Evolutionary conservation across 2,329 filamentous ascomycete genomes (phyloP).

Genomic region (Dactylella cylindrospora): DNA sequence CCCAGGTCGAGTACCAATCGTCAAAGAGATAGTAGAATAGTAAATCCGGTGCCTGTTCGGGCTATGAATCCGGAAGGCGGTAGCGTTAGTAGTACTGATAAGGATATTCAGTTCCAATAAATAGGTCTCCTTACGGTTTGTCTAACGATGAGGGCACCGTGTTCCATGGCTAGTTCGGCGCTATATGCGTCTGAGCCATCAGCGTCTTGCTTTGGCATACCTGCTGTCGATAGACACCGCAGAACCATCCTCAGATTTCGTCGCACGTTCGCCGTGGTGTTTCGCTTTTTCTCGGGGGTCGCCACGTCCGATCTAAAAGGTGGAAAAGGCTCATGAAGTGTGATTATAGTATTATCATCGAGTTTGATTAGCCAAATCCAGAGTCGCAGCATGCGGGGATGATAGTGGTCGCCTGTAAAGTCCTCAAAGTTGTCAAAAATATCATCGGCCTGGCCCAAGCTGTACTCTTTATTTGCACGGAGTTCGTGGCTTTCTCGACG

Average conservation of each 20-base stretch:
- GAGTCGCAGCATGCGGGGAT: conserved; percentile 54
- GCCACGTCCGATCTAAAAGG: conserved; percentile 48
- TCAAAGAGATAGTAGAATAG: conserved; percentile 69
- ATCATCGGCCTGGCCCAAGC: conserved; percentile 22
- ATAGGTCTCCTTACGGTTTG: conserved; percentile 44
- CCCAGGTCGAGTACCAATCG: conserved; percentile 66
- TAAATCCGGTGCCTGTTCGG: conserved; percentile 60
- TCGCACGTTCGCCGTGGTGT: conserved; percentile 46
- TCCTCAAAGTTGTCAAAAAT: conserved; percentile 37
- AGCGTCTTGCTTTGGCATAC: conserved; percentile 53
- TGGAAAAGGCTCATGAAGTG: conserved; percentile 53
- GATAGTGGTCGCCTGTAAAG: conserved; percentile 30
- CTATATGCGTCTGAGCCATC: conserved; percentile 55
- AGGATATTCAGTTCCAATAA: background rate
- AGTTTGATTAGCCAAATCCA: conserved; percentile 57
- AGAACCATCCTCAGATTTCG: conserved; percentile 48
- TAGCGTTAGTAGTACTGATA: no score
- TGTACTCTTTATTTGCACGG: conserved; percentile 28
- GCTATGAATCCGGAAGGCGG: no score
- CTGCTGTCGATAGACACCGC: conserved; percentile 45
- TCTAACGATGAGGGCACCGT: conserved; percentile 49
- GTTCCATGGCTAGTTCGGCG: conserved; percentile 51
- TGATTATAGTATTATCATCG: conserved; percentile 56
- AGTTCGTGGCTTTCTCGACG: conserved; percentile 18
- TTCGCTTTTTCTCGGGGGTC: conserved; percentile 6